These are phyloP conservation scores for Tetrahymena borealis DNA, from an alignment of 73 alveolate species.

Conservation along the genomic window DNA sequence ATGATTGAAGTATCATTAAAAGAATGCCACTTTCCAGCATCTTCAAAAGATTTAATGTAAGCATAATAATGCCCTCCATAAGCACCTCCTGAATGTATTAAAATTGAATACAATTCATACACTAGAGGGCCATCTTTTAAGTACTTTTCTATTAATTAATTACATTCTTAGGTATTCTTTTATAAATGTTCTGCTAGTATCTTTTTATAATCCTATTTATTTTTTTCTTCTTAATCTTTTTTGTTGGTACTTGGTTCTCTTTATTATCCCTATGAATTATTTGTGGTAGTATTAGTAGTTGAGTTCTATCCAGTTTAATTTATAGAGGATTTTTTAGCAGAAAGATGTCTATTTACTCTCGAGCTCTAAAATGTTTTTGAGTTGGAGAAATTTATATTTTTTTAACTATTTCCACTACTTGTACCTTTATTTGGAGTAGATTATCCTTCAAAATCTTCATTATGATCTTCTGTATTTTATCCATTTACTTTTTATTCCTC, in stretches of 20 bases:
- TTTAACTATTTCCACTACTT: neutral
- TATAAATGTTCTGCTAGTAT: neutral
- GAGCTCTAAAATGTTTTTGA: neutral
- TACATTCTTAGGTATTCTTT: constrained; percentile 41
- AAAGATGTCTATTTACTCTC: neutral
- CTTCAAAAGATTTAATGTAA: constrained; percentile 62
- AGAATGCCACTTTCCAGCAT: constrained; percentile 57
- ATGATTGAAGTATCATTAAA: constrained; percentile 63
- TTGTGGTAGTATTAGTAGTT: neutral
- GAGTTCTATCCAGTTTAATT: neutral
- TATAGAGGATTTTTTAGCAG: neutral
- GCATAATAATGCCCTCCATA: constrained; percentile 75
- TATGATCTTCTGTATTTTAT: constrained; percentile 36
- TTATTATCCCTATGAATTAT: neutral
- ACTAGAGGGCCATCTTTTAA: constrained; percentile 63
- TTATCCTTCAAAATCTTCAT: neutral
- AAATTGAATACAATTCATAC: constrained; percentile 63
- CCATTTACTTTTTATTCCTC: neutral
- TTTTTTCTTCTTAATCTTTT: neutral
- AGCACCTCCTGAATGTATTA: constrained; percentile 64
- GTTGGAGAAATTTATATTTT: neutral
- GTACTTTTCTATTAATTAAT: constrained; percentile 12
- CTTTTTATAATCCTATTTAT: constrained; percentile 5
- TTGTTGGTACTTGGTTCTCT: neutral
- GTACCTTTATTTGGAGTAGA: neutral